A percentile compares a stretch with the other conserved stretches of the same genome.
Conservation (phyloP, 805 yeast genomes). For the Schwanniomyces polymorphus region DNA sequence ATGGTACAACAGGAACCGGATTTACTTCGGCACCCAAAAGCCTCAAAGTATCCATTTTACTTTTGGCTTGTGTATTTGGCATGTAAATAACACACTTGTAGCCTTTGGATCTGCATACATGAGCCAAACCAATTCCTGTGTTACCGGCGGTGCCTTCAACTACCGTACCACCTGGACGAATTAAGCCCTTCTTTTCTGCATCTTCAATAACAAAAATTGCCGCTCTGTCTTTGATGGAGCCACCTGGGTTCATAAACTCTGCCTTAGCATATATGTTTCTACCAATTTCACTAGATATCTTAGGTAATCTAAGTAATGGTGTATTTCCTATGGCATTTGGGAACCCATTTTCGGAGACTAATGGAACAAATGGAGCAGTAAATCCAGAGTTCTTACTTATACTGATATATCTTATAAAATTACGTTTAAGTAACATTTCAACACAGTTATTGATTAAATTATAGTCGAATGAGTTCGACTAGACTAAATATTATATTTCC, state of each 20-base stretch:
- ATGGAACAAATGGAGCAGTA: constrained; percentile 54
- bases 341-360: constrained; percentile 66
- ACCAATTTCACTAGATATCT: constrained; percentile 23
- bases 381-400: constrained; percentile 11
- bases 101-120: constrained; percentile 76
- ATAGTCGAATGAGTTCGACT: not conserved
- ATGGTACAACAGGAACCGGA: constrained; percentile 88
- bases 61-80: constrained; percentile 87
- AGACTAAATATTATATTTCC: not conserved
- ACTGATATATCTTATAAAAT: constrained; percentile 14
- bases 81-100: constrained; percentile 84
- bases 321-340: constrained; percentile 92
- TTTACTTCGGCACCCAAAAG: constrained; percentile 82
- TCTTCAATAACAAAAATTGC: constrained; percentile 75
- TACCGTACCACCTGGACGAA: constrained; percentile 78
- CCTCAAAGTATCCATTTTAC: constrained; percentile 71
- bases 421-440: constrained; percentile 1
- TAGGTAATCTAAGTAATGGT: constrained; percentile 56
- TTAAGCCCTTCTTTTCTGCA: constrained; percentile 68
- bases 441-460: not conserved
- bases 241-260: constrained; percentile 92
- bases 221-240: constrained; percentile 89
- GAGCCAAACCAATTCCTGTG: constrained; percentile 92
- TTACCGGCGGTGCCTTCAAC: constrained; percentile 96
- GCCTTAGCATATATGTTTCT: constrained; percentile 76